Evolutionary conservation across 768 basidiomycete species (phyloP), one percentile per base, ranked within the genome.

Genomic region (Chlorophyllum brunneum): DNA sequence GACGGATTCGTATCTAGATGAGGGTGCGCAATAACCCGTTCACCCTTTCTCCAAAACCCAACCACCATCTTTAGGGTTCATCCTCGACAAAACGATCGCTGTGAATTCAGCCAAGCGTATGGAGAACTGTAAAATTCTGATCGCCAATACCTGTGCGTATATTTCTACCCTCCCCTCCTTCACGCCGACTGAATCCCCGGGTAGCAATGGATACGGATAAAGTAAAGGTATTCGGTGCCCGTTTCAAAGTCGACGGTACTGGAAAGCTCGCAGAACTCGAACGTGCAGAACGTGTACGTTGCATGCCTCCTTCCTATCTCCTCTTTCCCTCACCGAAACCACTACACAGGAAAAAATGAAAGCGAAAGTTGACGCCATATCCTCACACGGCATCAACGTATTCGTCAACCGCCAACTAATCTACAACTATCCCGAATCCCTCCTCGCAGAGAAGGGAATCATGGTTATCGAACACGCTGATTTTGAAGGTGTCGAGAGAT

Each of bases 191-290:
- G 7, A 54, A 29, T 4, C 34, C 37, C 20, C 41, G 56, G 49
- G 9, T 58, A 95, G 94, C 97, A 2, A 98, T 98, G 97, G 97
- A 99, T 71, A 99, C 97, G 23, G 97, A 99, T 73, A 99, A 99
- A 70, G 97, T 98, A 77, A 99, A 99, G 73, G 88, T 99, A 55
- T 99, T 99, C 56, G 97, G 97, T 37, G 95, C 97, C 0, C 81
- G 93, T 31, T 85, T 98, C 56, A 92, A 94, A 70, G 97, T 98
- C 5, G 95, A 98, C 61, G 79, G 90, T 40, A 95, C 97, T 2
- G 90, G 95, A 47, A 98, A 99, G 72, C 82, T 99, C 5, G 97
- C 97, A 6, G 97, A 99, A 68, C 84, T 99, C 15, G 97, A 99
- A 69, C 86, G 95, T 9, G 97, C 97, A 5, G 97, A 98, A 70